These are phyloP conservation scores for Pulveroboletus sp. DNA, from an alignment of 768 basidiomycete genomes.

Conservation along the genomic window DNA sequence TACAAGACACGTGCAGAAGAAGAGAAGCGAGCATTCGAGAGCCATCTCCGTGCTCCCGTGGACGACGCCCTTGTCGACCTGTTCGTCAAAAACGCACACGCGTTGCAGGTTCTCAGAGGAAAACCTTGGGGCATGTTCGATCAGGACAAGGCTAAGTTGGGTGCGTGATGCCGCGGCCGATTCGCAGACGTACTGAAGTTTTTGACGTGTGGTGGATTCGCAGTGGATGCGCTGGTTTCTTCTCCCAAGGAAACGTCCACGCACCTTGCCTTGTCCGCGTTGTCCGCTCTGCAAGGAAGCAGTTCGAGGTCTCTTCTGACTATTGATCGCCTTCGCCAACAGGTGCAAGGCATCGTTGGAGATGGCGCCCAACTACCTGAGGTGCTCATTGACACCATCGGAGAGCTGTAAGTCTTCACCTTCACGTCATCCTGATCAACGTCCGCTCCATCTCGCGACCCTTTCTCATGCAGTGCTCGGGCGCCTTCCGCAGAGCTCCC, in stretches of 20 bases:
- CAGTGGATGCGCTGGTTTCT: slow-evolving; percentile 39
- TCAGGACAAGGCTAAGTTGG: slow-evolving; percentile 41
- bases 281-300: slow-evolving; percentile 32
- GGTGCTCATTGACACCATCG: slow-evolving; percentile 54
- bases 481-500: slow-evolving; percentile 83
- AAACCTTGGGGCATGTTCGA: slow-evolving; percentile 57
- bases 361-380: slow-evolving; percentile 47
- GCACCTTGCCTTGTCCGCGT: slow-evolving; percentile 71
- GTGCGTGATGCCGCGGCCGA: slow-evolving; percentile 30
- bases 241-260: slow-evolving; percentile 56
- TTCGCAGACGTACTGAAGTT: too few species aligned
- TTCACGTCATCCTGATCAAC: neutral
- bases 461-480: slow-evolving; percentile 49
- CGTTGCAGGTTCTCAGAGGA: slow-evolving; percentile 60
- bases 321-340: slow-evolving; percentile 47
- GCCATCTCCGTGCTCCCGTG: slow-evolving; percentile 41
- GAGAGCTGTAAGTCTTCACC: slow-evolving; percentile 64
- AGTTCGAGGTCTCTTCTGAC: slow-evolving; percentile 37
- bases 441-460: neutral
- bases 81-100: slow-evolving; percentile 81
- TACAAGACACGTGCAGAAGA: slow-evolving; percentile 75
- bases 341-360: slow-evolving; percentile 49
- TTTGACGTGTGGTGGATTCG: slow-evolving; percentile 4
- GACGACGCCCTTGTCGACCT: slow-evolving; percentile 55
- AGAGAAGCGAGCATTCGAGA: slow-evolving; percentile 57